Conservation (phyloP, 176 grass and related monocot species). For the Aegilops longissima region DNA sequence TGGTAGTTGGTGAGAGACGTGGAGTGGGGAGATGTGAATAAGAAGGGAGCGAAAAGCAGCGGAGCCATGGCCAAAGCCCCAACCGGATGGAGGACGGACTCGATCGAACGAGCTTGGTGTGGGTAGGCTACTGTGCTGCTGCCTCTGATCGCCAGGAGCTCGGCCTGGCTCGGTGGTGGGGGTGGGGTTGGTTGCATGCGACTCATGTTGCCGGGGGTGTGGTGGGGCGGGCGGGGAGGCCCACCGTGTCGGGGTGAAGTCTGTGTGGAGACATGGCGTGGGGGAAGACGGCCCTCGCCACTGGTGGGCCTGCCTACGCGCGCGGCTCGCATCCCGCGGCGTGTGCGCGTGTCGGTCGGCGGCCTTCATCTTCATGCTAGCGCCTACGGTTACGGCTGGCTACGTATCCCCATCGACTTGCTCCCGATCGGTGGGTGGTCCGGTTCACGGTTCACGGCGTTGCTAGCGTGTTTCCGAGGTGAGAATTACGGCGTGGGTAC, state of each 20-base stretch:
- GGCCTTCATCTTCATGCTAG: not conserved
- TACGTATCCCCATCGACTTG: not conserved
- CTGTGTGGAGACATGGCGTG: slow-evolving; percentile 22
- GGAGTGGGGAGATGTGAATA: slow-evolving; percentile 67
- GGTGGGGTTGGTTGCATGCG: not conserved
- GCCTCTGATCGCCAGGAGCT: not conserved
- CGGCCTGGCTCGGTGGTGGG: not conserved
- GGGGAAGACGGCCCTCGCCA: slow-evolving; percentile 10
- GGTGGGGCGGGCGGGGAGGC: slow-evolving; percentile 11
- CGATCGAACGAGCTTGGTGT: too few relatives aligned
- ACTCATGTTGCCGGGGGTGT: slow-evolving; percentile 21
- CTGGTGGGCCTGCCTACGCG: not conserved
- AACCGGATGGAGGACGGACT: too few relatives aligned
- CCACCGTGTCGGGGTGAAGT: slow-evolving; percentile 32
- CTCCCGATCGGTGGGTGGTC: not conserved
- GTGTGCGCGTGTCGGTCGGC: slow-evolving; percentile 39
- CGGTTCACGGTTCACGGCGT: not conserved
- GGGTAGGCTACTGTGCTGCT: not conserved
- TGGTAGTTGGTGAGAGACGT: slow-evolving; percentile 45
- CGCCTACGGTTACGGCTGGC: not conserved
- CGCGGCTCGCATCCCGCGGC: slow-evolving; percentile 41
- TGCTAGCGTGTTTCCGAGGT: slow-evolving; percentile 18
- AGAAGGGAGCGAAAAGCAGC: slow-evolving; percentile 58
- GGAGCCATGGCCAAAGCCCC: not conserved
- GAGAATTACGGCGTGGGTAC: not conserved